Evolutionary conservation across 768 basidiomycete species (phyloP).

Genomic region (Hypholoma sublateritium): DNA sequence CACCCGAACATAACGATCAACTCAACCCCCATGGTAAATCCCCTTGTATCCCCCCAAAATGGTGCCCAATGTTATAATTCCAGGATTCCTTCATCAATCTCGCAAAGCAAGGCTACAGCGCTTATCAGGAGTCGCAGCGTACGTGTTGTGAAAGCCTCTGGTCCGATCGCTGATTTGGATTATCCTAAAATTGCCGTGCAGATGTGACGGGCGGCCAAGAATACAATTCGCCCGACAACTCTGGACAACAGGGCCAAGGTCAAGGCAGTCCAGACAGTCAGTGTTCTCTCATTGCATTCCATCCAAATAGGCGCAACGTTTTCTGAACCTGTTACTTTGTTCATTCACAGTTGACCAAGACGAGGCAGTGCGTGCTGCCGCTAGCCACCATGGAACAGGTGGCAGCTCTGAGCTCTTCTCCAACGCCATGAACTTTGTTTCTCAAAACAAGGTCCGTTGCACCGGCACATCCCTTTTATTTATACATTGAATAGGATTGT

Average conservation of each 20-base stretch:
- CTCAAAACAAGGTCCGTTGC: constrained; percentile 47
- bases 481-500: background rate
- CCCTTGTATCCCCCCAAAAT: background rate
- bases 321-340: background rate
- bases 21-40: constrained; percentile 4
- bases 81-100: constrained; percentile 70
- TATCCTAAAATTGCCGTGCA: constrained; percentile 39
- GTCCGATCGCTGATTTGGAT: constrained; percentile 6
- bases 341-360: constrained; percentile 50
- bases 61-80: background rate
- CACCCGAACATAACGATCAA: background rate
- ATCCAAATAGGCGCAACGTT: background rate
- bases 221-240: constrained; percentile 58
- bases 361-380: constrained; percentile 58
- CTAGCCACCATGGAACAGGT: constrained; percentile 52
- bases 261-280: constrained; percentile 30
- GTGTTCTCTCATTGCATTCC: constrained; percentile 1
- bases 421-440: constrained; percentile 51
- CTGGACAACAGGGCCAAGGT: constrained; percentile 22
- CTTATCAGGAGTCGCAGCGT: constrained; percentile 48
- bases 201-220: constrained; percentile 61
- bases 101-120: constrained; percentile 64
- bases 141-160: constrained; percentile 28
- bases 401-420: constrained; percentile 56
- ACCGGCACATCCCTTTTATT: background rate